Conservation (phyloP, 768 basidiomycete species). For the Boletus tomentosulus region DNA sequence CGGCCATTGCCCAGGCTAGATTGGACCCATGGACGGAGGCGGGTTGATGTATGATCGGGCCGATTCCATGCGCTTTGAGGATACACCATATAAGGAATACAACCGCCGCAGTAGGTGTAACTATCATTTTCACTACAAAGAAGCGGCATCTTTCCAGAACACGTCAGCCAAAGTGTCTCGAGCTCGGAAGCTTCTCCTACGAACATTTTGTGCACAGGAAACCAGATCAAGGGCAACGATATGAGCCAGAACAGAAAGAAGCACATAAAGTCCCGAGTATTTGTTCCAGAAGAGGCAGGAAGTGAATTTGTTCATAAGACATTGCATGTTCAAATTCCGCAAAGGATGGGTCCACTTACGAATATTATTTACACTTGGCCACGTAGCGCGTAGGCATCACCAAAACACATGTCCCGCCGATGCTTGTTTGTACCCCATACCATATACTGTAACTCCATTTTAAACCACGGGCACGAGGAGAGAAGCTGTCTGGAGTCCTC, state of each 20-base stretch:
- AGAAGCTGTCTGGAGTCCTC: slow-evolving; percentile 25
- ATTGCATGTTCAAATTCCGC: not conserved
- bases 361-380: slow-evolving; percentile 66
- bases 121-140: slow-evolving; percentile 73
- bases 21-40: slow-evolving; percentile 59
- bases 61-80: slow-evolving; percentile 71
- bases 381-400: slow-evolving; percentile 73
- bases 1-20: slow-evolving; percentile 73
- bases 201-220: slow-evolving; percentile 77
- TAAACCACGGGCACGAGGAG: slow-evolving; percentile 12
- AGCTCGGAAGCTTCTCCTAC: slow-evolving; percentile 22
- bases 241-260: slow-evolving; percentile 89
- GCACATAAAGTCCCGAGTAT: slow-evolving; percentile 68
- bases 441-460: slow-evolving; percentile 46
- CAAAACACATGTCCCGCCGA: slow-evolving; percentile 75
- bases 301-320: too few species aligned
- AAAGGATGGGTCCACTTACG: slow-evolving; percentile 38
- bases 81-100: slow-evolving; percentile 78
- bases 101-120: slow-evolving; percentile 67
- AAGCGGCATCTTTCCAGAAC: slow-evolving; percentile 55
- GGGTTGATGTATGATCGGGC: slow-evolving; percentile 67
- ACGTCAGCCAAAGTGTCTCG: slow-evolving; percentile 2
- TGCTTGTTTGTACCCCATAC: slow-evolving; percentile 79
- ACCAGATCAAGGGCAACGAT: slow-evolving; percentile 76
- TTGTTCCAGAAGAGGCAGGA: slow-evolving; percentile 70